Conservation (phyloP, 1,139 yeast species). For the Fermentozyma sake region DNA sequence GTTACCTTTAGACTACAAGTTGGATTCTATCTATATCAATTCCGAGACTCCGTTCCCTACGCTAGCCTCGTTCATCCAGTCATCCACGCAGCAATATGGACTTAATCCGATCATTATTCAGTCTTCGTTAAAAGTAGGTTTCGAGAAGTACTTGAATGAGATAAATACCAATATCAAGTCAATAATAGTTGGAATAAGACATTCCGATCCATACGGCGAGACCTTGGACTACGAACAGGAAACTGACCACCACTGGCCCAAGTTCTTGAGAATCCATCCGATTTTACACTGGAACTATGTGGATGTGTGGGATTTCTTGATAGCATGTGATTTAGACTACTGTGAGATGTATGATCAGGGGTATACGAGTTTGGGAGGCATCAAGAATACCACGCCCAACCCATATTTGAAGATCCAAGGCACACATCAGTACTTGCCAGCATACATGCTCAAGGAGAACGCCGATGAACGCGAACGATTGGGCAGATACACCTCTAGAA, state of each 20-base stretch:
- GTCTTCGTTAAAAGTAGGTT: slow-evolving; percentile 59
- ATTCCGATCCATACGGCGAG: slow-evolving; percentile 74
- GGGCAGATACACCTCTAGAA: slow-evolving; percentile 26
- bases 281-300: slow-evolving; percentile 76
- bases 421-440: slow-evolving; percentile 48
- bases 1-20: slow-evolving; percentile 28
- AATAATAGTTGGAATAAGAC: slow-evolving; percentile 76
- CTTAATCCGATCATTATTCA: slow-evolving; percentile 44
- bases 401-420: slow-evolving; percentile 44
- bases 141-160: slow-evolving; percentile 47
- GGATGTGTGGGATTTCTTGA: slow-evolving; percentile 71
- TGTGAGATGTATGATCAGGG: slow-evolving; percentile 73
- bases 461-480: slow-evolving; percentile 53
- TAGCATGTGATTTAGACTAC: slow-evolving; percentile 49
- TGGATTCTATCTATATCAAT: slow-evolving; percentile 66
- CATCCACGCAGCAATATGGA: slow-evolving; percentile 39
- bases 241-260: slow-evolving; percentile 90
- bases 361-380: slow-evolving; percentile 79
- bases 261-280: slow-evolving; percentile 73
- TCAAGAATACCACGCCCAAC: slow-evolving; percentile 59
- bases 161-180: slow-evolving; percentile 49
- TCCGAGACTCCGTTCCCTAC: slow-evolving; percentile 64
- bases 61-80: slow-evolving; percentile 43
- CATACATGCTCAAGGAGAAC: slow-evolving; percentile 57
- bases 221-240: slow-evolving; percentile 49